Conservation (phyloP, 768 basidiomycete species). For the Piloderma croceum region DNA sequence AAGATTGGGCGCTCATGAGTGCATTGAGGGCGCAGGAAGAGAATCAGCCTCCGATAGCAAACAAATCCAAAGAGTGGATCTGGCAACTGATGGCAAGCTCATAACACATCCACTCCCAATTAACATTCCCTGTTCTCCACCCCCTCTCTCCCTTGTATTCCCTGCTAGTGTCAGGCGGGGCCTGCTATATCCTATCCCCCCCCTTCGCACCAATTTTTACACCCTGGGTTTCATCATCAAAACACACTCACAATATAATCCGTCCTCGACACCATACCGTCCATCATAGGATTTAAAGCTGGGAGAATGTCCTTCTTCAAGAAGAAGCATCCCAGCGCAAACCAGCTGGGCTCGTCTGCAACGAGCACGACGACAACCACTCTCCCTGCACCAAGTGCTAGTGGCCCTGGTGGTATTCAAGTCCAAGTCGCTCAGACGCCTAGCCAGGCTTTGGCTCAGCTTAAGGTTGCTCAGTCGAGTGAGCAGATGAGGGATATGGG, state of each 20-base stretch:
- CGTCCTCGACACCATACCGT: slow-evolving; percentile 54
- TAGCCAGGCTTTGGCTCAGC: slow-evolving; percentile 62
- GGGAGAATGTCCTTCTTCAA: slow-evolving; percentile 93
- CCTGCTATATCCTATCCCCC: slow-evolving; percentile 2
- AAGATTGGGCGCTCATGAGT: too few relatives aligned
- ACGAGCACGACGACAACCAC: slow-evolving; percentile 58
- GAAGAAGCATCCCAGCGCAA: slow-evolving; percentile 66
- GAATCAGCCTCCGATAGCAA: neutral
- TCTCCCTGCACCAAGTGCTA: too few relatives aligned
- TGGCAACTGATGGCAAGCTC: too few relatives aligned
- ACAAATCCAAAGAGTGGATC: neutral
- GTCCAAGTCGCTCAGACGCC: too few relatives aligned
- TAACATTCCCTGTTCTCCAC: neutral
- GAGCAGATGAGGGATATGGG: too few relatives aligned
- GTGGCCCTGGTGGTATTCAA: too few relatives aligned
- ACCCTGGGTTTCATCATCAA: neutral
- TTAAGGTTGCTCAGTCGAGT: too few relatives aligned
- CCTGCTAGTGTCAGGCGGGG: slow-evolving; percentile 1
- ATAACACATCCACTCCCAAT: too few relatives aligned
- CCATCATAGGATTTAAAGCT: slow-evolving; percentile 51
- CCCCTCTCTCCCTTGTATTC: neutral
- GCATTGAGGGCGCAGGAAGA: too few relatives aligned
- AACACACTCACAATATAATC: neutral
- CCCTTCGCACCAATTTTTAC: neutral
- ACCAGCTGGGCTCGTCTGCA: slow-evolving; percentile 36